A percentile compares a stretch with the other conserved stretches of the same genome.
These are phyloP conservation scores for Amanita fuliginea DNA, from an alignment of 768 basidiomycete genomes.

Conservation along the genomic window DNA sequence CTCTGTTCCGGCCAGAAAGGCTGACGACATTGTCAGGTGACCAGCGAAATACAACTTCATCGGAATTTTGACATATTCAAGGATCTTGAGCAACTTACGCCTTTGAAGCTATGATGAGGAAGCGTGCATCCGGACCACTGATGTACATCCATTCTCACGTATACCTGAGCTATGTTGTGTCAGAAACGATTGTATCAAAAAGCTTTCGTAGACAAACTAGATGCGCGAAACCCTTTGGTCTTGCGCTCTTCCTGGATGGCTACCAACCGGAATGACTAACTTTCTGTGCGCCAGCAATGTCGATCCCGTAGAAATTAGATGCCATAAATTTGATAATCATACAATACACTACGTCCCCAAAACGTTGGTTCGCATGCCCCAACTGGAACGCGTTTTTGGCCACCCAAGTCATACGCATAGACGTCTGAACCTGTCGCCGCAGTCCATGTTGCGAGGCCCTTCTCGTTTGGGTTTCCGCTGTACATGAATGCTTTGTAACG, in stretches of 20 bases:
- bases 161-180: too few species aligned
- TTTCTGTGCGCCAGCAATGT: too few species aligned
- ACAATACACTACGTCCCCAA: conserved; percentile 55
- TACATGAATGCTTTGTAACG: conserved; percentile 58
- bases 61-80: conserved; percentile 61
- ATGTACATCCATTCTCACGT: too few species aligned
- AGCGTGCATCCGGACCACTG: too few species aligned
- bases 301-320: neutral
- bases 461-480: conserved; percentile 51
- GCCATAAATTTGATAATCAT: conserved; percentile 60
- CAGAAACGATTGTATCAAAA: too few species aligned
- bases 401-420: conserved; percentile 52
- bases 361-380: conserved; percentile 56
- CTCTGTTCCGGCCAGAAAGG: neutral
- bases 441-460: conserved; percentile 40
- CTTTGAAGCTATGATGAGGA: neutral
- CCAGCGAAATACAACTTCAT: conserved; percentile 38
- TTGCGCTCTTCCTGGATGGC: too few species aligned
- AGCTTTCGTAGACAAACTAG: too few species aligned
- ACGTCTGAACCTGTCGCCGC: conserved; percentile 39
- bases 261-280: too few species aligned
- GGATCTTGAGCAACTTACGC: conserved; percentile 22
- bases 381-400: conserved; percentile 34
- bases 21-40: conserved; percentile 23
- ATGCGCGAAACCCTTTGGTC: too few species aligned